Base-by-base conservation (phyloP, 139 green algal species). In the Chlamydomonas sp. region DNA sequence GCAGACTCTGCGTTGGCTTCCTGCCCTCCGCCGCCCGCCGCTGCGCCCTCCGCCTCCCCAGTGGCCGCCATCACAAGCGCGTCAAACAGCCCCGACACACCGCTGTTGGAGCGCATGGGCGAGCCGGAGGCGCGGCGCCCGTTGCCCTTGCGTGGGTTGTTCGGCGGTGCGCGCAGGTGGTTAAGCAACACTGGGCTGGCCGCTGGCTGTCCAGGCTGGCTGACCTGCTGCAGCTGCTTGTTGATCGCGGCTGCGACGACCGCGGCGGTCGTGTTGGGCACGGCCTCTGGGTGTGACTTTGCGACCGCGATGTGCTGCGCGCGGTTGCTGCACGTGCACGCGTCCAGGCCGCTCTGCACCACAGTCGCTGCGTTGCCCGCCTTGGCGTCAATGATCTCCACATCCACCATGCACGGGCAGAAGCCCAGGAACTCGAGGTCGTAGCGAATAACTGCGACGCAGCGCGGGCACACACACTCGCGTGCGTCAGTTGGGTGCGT, bases 301-400 rank as follows among this genome's bases (percentile, higher is more conserved):
- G n/a, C n/a, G n/a, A n/a, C n/a, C n/a, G n/a, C n/a, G n/a, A n/a
- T n/a, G n/a, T n/a, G n/a, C n/a, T n/a, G n/a, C n/a, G n/a, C n/a
- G n/a, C n/a, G n/a, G n/a, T 66, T 66, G 39, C 10, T 28, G 75
- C 90, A 96, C 1, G 48, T 76, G 78, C 90, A 96, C 30, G 80
- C 78, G 13, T 87, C 82, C 1, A 71, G 57, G 3, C 86, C 90
- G 1, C 86, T 88, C 0, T 81, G 85, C 20, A 96, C 88, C 43
- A 96, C 77, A 3, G 89, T 79, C 6, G 74, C 88, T 68, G 65
- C 79, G 69, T 87, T 90, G 67, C 69, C 69, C 50, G 77, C 72
- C 76, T 95, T 96, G 28, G 90, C 89, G 67, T 97, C 92, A 30
- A 98, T 88, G 58, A 98, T 96, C 72, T 97, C 90, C 48, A 98